Percentiles rank a stretch among this genome's conserved stretches.
These are phyloP conservation scores for Taiozyma sp. DNA, from an alignment of 1,139 yeast genomes.

Conservation along the genomic window DNA sequence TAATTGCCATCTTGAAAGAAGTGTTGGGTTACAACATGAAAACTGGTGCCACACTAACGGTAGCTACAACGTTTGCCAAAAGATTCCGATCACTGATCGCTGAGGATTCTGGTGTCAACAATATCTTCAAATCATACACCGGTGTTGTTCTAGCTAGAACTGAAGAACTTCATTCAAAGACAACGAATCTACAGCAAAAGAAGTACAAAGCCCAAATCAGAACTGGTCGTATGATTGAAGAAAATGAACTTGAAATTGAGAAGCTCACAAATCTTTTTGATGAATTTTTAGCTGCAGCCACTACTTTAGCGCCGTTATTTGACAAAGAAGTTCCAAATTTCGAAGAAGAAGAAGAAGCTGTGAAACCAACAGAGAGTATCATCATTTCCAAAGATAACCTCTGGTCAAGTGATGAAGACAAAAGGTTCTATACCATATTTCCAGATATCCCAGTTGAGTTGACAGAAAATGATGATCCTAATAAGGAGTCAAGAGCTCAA, in stretches of 20 bases:
- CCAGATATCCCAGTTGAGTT: constrained; percentile 30
- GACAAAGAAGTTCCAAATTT: constrained; percentile 28
- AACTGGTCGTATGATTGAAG: constrained; percentile 60
- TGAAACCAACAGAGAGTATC: constrained; percentile 5
- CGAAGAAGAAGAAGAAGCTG: constrained; percentile 20
- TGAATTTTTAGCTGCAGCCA: constrained; percentile 40
- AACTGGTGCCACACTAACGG: constrained; percentile 40
- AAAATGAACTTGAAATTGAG: constrained; percentile 39
- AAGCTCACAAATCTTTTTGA: constrained; percentile 35
- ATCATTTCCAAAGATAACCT: constrained; percentile 34
- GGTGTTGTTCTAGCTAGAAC: constrained; percentile 38
- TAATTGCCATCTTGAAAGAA: constrained; percentile 49
- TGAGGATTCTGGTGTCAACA: constrained; percentile 21
- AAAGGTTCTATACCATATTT: constrained; percentile 50
- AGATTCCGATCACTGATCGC: constrained; percentile 36
- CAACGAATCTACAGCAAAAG: constrained; percentile 33
- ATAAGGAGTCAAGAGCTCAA: constrained; percentile 30
- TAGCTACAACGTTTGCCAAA: constrained; percentile 48
- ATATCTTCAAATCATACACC: constrained; percentile 36
- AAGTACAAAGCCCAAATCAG: constrained; percentile 54
- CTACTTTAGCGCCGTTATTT: constrained; percentile 39
- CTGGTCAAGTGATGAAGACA: constrained; percentile 67
- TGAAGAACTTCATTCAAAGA: constrained; percentile 30
- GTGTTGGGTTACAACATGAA: constrained; percentile 44
- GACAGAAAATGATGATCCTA: constrained; percentile 12